Evolutionary conservation across 306 rosid species (phyloP), one percentile per base, ranked within the genome.

Genomic region (Medicago ruthenica): DNA sequence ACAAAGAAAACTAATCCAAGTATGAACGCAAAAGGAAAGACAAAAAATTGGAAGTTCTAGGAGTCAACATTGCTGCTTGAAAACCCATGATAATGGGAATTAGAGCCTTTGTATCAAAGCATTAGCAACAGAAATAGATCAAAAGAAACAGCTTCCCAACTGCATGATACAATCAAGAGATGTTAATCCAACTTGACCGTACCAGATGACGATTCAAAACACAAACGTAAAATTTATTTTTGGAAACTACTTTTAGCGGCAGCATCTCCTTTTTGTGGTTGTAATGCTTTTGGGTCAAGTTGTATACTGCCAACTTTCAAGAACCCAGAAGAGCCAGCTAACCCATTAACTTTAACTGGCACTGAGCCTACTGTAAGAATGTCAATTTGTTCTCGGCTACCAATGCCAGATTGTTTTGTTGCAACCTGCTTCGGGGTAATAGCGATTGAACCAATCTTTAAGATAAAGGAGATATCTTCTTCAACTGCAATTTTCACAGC

Each of bases 231-330:
- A 59, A 53, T 48, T 79, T 75, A 54, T 24, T 50, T 74, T 13
- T 76, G 79, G 54, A 77, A 79, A 57, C 75, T 88, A 73, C 27
- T 76, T 76, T 76, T 83, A 57, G 7, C 69, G n/a, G 67, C 34
- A 62, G 77, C 69, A 50, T 76, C 76, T 17, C 75, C 85, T 74
- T 84, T 81, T 82, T 76, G 82, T 3, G 44, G 76, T 34, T 79
- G 84, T 63, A 85, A 71, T 1, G 87, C 86, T 79, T 76, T 83
- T 14, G 89, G 86, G 79, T 88, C 90, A 31, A 87, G 87, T n/a
- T 86, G 91, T 78, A 87, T 88, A 8, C 90, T 92, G 70, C 97
- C 97, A 64, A 90, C 88, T 21, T 89, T 92, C 74, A 90, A 79
- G 69, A 82, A 62, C 47, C 91, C 83, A 62, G 81, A 76, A 16